Evolutionary conservation across 2,329 filamentous ascomycete genomes (phyloP).

Genomic region (Leptographium flavum): DNA sequence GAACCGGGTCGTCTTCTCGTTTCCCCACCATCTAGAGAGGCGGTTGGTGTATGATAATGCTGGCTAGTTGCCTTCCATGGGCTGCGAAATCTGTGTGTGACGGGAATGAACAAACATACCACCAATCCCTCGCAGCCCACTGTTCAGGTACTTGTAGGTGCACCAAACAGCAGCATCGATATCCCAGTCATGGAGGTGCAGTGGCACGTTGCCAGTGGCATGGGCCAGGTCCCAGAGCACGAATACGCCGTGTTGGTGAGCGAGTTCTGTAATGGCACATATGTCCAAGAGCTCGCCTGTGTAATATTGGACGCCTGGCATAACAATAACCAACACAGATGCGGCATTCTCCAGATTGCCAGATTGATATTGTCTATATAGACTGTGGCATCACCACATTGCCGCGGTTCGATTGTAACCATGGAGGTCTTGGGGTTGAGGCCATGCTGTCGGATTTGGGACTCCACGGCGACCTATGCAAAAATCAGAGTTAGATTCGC

Average conservation of each 20-base stretch:
- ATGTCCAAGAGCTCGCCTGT: conserved; percentile 84
- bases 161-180: conserved; percentile 92
- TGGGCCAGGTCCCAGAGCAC: conserved; percentile 47
- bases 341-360: conserved; percentile 58
- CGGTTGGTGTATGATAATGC: conserved; percentile 40
- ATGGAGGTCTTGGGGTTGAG: conserved; percentile 54
- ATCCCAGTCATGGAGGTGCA: conserved; percentile 73
- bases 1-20: conserved; percentile 63
- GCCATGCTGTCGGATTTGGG: conserved; percentile 61
- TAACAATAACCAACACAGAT: conserved; percentile 58
- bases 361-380: conserved; percentile 57
- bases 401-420: conserved; percentile 52
- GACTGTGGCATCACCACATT: conserved; percentile 40
- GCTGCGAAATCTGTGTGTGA: conserved; percentile 42
- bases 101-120: conserved; percentile 68
- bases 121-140: conserved; percentile 71
- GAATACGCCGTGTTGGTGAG: conserved; percentile 40
- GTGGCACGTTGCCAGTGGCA: conserved; percentile 66
- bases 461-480: conserved; percentile 66
- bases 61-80: conserved; percentile 16
- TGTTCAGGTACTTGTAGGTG: conserved; percentile 92
- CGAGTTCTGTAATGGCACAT: conserved; percentile 60
- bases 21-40: conserved; percentile 77
- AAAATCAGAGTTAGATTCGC: no score
- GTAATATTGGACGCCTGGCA: conserved; percentile 86